Evolutionary conservation across 2,329 filamentous ascomycete species (phyloP).

Genomic region (Trichoderma sp.): DNA sequence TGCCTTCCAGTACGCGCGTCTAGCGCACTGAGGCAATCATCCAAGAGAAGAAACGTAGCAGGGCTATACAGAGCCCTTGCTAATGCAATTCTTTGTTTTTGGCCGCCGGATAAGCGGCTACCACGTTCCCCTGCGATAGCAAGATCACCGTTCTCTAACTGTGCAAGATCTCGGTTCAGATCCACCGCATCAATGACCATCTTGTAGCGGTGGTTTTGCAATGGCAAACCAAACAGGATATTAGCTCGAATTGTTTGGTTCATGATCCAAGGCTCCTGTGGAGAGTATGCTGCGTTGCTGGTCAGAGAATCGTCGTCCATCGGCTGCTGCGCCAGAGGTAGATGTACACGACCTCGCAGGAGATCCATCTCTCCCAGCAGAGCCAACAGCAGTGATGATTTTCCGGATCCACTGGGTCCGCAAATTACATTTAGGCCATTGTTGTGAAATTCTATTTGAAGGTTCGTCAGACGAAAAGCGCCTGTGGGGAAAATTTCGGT

Average conservation of each 20-base stretch:
- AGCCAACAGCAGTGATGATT: slow-evolving; percentile 34
- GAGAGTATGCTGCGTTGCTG: slow-evolving; percentile 18
- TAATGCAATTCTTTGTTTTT: slow-evolving; percentile 91
- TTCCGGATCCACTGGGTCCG: slow-evolving; percentile 35
- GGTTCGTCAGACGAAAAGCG: background rate
- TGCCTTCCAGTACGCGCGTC: slow-evolving; percentile 30
- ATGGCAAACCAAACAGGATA: slow-evolving; percentile 64
- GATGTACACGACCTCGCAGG: slow-evolving; percentile 30
- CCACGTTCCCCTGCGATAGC: slow-evolving; percentile 90
- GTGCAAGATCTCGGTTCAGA: slow-evolving; percentile 71
- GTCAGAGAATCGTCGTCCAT: background rate
- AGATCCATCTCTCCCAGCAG: slow-evolving; percentile 36
- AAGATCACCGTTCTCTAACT: slow-evolving; percentile 82
- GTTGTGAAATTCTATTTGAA: background rate
- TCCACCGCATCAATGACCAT: slow-evolving; percentile 67
- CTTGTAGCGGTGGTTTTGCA: slow-evolving; percentile 63
- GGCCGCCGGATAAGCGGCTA: slow-evolving; percentile 85
- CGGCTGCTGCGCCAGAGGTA: slow-evolving; percentile 28
- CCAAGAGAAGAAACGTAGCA: slow-evolving; percentile 78
- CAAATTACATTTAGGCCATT: slow-evolving; percentile 4
- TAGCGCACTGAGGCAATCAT: slow-evolving; percentile 80
- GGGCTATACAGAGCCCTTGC: slow-evolving; percentile 86
- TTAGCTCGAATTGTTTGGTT: slow-evolving; percentile 51
- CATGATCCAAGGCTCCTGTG: slow-evolving; percentile 40
- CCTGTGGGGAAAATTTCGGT: background rate